Evolutionary conservation across 805 yeast genomes (phyloP).

Genomic region (Yarrowia osloensis): DNA sequence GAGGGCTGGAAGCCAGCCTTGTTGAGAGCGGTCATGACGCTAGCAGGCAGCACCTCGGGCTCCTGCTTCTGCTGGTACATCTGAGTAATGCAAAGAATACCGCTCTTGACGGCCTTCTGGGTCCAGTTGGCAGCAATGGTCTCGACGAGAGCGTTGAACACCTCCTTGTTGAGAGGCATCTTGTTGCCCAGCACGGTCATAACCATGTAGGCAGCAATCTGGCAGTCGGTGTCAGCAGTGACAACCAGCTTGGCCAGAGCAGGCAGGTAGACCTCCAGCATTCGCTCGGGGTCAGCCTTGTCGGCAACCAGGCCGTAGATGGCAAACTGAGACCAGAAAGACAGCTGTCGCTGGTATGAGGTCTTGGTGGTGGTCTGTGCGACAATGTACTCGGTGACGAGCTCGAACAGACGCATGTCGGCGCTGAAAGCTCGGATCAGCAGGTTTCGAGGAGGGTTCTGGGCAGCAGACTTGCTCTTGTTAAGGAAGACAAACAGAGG

Average conservation of each 20-base stretch:
- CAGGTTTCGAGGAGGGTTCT: conserved; percentile 66
- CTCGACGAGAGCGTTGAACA: conserved; percentile 61
- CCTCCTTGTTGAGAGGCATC: conserved; percentile 57
- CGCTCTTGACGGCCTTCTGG: conserved; percentile 39
- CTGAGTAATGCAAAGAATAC: conserved; percentile 43
- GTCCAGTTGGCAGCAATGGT: conserved; percentile 55
- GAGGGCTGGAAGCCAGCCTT: conserved; percentile 35
- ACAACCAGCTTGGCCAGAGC: conserved; percentile 41
- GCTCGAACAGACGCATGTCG: conserved; percentile 65
- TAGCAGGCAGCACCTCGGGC: conserved; percentile 26
- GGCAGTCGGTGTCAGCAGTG: conserved; percentile 54
- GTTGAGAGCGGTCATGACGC: conserved; percentile 33
- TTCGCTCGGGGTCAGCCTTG: conserved; percentile 38
- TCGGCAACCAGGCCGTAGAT: conserved; percentile 56
- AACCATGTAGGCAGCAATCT: conserved; percentile 80
- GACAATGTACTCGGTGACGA: conserved; percentile 60
- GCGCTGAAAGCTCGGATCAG: conserved; percentile 67
- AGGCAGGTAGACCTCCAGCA: conserved; percentile 44
- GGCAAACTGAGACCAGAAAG: conserved; percentile 74
- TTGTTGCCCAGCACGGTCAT: conserved; percentile 76
- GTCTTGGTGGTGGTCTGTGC: conserved; percentile 55
- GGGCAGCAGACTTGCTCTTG: conserved; percentile 64
- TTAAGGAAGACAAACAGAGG: conserved; percentile 71
- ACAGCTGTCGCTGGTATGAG: conserved; percentile 67
- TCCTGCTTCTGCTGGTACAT: conserved; percentile 37